phyloP scores from a whole-genome alignment of 441 rosid genomes.

The Sinapis alba region DNA sequence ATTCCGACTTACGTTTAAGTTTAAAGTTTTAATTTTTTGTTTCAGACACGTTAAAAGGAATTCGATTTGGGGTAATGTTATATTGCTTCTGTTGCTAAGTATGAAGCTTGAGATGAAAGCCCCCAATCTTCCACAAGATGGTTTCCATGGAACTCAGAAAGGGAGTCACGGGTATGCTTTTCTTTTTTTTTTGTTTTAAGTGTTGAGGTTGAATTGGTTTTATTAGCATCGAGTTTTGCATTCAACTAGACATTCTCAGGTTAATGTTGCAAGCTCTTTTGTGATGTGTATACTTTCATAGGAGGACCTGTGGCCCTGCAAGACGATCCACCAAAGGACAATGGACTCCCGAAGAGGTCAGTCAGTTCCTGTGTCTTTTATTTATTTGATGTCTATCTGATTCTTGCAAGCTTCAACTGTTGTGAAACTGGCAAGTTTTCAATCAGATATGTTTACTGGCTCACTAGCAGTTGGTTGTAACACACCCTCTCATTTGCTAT shows the following conservation, averaged over 20 bases:
- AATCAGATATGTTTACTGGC: constrained; percentile 16
- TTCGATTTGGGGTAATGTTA: not conserved
- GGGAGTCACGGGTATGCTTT: constrained; percentile 40
- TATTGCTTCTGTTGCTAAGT: constrained; percentile 10
- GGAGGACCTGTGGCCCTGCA: constrained; percentile 46
- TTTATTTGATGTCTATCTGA: not conserved
- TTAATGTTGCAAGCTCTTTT: constrained; percentile 24
- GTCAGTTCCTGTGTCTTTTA: constrained; percentile 8
- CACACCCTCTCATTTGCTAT: not conserved
- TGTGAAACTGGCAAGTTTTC: constrained; percentile 42
- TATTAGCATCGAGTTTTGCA: constrained; percentile 16
- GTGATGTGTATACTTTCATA: constrained; percentile 22
- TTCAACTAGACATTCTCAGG: constrained; percentile 19
- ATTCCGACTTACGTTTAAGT: not conserved
- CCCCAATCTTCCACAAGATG: constrained; percentile 24
- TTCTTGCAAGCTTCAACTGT: not conserved
- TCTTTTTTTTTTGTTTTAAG: constrained; percentile 4
- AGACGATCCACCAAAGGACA: constrained; percentile 46
- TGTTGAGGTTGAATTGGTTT: constrained; percentile 3
- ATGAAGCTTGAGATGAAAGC: constrained; percentile 39
- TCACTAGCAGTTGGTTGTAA: constrained; percentile 41
- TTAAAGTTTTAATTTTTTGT: not conserved
- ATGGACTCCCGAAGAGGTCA: constrained; percentile 41
- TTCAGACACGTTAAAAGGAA: not conserved
- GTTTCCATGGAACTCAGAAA: constrained; percentile 15